Evolutionary conservation across 495 filamentous ascomycete genomes (phyloP), one percentile per base, ranked within the genome.

Genomic region (Glarea lozoyensis): DNA sequence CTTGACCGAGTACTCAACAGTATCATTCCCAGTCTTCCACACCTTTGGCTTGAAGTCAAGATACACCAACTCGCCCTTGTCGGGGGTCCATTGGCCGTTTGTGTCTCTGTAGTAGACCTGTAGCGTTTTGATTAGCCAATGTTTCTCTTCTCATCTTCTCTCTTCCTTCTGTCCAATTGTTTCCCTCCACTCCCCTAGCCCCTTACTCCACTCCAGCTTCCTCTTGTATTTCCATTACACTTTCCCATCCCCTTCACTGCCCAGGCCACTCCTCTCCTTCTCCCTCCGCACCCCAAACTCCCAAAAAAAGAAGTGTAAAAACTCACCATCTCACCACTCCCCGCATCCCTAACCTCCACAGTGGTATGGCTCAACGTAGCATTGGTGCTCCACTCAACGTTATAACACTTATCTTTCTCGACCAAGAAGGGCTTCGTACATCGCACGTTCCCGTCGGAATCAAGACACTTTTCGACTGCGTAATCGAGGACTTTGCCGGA

Each of bases 1-100:
- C 27, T 22, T 56, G 2, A 66, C 61, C 16, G 48, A 37, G 33
- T 63, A 66, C 36, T 60, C 51, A 3, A 66, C 63, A 2, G 61
- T 64, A 41, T 59, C 42, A 21, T 64, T 64, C 9, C 63, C 63
- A 0, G 57, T 60, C 1, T 52, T 51, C 19, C 55, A 57, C 7
- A 66, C 46, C 52, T 66, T 66, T 6, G 63, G 63, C 36, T 62
- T 63, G 43, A 66, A 66, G 24, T 66, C 63, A 17, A 66, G 30
- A 24, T 63, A 63, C 0, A 66, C 61, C 13, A 64, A 47, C 63
- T 63, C 55, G 16, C 37, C 43, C 50, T 61, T 62, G 23, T 64
- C 56, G 1, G 61, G 55, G 0, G 48, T 62, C 63, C 63, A 66
- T 6, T 63, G 43, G 20, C 63, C 63, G 45, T 66, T 49, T 11